Evolutionary conservation across 768 basidiomycete genomes (phyloP).

Genomic region (Leccinum barrowsii): DNA sequence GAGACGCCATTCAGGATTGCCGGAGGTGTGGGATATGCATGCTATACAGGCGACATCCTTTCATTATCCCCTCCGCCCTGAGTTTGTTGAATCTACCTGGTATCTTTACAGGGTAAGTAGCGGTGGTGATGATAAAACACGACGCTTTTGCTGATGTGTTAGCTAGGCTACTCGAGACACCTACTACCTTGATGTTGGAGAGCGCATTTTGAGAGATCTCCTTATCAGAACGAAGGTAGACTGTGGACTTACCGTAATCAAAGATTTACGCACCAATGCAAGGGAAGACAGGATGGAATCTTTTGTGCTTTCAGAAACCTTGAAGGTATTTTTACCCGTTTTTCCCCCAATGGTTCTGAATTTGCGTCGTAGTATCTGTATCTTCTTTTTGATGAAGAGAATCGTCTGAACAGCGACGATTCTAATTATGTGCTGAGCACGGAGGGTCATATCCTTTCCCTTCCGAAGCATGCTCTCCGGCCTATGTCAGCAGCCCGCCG

Average conservation of each 20-base stretch:
- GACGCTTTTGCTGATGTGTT: neutral
- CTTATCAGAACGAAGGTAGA: slow-evolving; percentile 69
- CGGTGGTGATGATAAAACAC: neutral
- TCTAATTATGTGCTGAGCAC: slow-evolving; percentile 92
- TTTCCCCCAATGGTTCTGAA: neutral
- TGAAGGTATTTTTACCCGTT: slow-evolving; percentile 57
- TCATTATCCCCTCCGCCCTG: slow-evolving; percentile 82
- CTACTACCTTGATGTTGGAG: slow-evolving; percentile 89
- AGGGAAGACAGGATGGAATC: slow-evolving; percentile 96
- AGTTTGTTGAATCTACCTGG: slow-evolving; percentile 96
- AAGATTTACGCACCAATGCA: slow-evolving; percentile 71
- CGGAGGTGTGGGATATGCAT: slow-evolving; percentile 88
- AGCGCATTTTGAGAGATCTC: slow-evolving; percentile 77
- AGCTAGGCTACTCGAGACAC: slow-evolving; percentile 86
- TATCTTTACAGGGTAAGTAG: slow-evolving; percentile 79
- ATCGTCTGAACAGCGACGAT: slow-evolving; percentile 67
- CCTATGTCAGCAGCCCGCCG: slow-evolving; percentile 56
- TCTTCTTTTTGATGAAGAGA: slow-evolving; percentile 86
- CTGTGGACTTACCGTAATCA: slow-evolving; percentile 83
- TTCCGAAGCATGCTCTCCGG: slow-evolving; percentile 53
- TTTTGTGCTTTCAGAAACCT: slow-evolving; percentile 88
- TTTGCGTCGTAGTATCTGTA: slow-evolving; percentile 70
- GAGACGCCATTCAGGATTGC: slow-evolving; percentile 81
- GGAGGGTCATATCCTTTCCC: slow-evolving; percentile 84
- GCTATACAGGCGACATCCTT: slow-evolving; percentile 66